Percentiles rank a stretch among this genome's conserved stretches.
These are phyloP conservation scores for Coemansia pectinata DNA, from an alignment of 192 early-diverging fungal genomes.

Conservation along the genomic window DNA sequence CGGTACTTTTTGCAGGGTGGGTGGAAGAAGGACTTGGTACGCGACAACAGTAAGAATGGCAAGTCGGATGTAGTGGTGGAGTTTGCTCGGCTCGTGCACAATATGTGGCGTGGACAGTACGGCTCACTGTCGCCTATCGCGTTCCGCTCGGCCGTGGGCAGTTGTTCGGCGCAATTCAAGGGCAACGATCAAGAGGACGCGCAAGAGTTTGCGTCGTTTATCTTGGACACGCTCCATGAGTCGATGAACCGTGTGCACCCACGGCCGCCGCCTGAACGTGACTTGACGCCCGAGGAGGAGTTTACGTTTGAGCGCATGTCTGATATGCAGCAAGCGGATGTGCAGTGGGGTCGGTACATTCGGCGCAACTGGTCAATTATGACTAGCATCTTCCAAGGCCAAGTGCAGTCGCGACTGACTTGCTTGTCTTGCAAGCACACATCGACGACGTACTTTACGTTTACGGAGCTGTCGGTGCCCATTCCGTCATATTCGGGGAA, in stretches of 20 bases:
- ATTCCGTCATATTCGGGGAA: constrained; percentile 64
- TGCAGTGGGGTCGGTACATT: constrained; percentile 79
- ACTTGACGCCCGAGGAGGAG: constrained; percentile 47
- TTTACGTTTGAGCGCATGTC: constrained; percentile 69
- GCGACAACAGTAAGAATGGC: constrained; percentile 60
- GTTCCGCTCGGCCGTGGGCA: constrained; percentile 75
- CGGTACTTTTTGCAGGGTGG: constrained; percentile 71
- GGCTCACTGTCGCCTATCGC: constrained; percentile 73
- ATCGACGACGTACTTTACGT: constrained; percentile 77
- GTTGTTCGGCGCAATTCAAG: constrained; percentile 78
- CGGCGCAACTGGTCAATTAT: constrained; percentile 77
- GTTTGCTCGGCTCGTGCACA: constrained; percentile 75
- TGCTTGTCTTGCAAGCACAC: constrained; percentile 42
- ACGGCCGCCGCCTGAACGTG: constrained; percentile 47
- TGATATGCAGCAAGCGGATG: constrained; percentile 58
- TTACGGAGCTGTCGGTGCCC: constrained; percentile 90
- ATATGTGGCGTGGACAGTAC: constrained; percentile 82
- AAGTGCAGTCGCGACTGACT: constrained; percentile 48
- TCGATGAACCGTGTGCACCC: constrained; percentile 75
- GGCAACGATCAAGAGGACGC: constrained; percentile 95
- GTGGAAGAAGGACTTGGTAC: constrained; percentile 42
- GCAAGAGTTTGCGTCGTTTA: constrained; percentile 91
- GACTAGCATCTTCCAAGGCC: constrained; percentile 87
- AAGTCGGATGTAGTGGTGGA: constrained; percentile 69
- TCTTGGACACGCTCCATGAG: constrained; percentile 91